A percentile compares a stretch with the other conserved stretches of the same genome.
These are phyloP conservation scores for Aspergillus texensis DNA, from an alignment of 2,329 filamentous ascomycete species.

Conservation along the genomic window DNA sequence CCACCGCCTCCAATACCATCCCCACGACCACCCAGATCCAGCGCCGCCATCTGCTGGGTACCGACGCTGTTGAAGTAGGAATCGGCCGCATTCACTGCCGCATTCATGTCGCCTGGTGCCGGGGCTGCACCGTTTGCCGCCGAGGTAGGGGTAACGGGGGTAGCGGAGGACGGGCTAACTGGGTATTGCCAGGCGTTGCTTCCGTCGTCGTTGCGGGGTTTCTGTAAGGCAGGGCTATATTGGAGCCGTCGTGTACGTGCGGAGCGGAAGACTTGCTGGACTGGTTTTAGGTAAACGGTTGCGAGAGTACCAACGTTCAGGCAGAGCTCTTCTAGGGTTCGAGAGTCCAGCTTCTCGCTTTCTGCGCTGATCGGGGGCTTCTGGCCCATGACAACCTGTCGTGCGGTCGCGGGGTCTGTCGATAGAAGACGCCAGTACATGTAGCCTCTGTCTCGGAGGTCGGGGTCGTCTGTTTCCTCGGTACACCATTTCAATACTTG, in stretches of 20 bases:
- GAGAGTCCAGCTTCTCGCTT: constrained; percentile 87
- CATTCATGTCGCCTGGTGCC: constrained; percentile 58
- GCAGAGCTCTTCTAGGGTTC: constrained; percentile 94
- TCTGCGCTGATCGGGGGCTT: constrained; percentile 97
- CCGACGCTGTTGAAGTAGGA: constrained; percentile 84
- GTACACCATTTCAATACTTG: constrained; percentile 98
- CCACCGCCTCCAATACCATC: constrained; percentile 66
- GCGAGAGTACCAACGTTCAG: constrained; percentile 93
- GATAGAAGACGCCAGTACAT: constrained; percentile 99
- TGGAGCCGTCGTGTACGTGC: constrained; percentile 78
- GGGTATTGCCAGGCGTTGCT: constrained; percentile 34
- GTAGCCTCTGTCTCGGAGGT: constrained; percentile 91
- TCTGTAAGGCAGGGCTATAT: constrained; percentile 85
- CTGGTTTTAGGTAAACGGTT: constrained; percentile 96
- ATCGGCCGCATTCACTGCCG: constrained; percentile 82
- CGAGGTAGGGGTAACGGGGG: constrained; percentile 31
- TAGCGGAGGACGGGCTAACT: constrained; percentile 40
- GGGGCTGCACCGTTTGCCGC: constrained; percentile 28
- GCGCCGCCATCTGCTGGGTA: constrained; percentile 70
- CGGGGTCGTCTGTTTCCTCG: constrained; percentile 98
- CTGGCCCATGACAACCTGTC: constrained; percentile 91
- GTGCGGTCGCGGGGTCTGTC: constrained; percentile 84
- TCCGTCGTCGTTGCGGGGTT: constrained; percentile 53
- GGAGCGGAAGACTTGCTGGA: constrained; percentile 92
- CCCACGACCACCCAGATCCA: constrained; percentile 67